Conservation (phyloP, 1,284 basidiomycete genomes). For the Moesziomyces aphidis region DNA sequence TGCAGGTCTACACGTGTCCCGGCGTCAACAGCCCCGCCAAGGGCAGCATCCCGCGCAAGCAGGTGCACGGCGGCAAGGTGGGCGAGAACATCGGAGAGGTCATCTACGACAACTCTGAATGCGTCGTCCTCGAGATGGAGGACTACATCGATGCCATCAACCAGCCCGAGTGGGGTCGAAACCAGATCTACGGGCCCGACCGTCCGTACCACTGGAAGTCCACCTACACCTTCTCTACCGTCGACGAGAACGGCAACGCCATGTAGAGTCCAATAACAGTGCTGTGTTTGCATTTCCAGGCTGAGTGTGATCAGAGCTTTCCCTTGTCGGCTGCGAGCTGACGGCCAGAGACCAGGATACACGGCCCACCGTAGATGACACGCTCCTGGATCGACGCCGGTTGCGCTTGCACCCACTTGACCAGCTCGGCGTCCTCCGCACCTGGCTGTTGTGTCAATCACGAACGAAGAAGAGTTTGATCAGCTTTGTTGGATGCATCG, state of each 20-base stretch:
- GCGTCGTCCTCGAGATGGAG: conserved; percentile 61
- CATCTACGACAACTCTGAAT: conserved; percentile 57
- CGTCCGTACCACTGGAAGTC: conserved; percentile 59
- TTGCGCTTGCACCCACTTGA: conserved; percentile 56
- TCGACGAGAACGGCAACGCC: conserved; percentile 42
- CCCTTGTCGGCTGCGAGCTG: conserved; percentile 58
- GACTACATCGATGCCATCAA: conserved; percentile 63
- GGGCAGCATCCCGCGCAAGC: conserved; percentile 57
- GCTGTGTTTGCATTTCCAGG: too few species aligned
- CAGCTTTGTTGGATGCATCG: too few species aligned
- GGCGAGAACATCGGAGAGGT: conserved; percentile 34
- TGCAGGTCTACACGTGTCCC: conserved; percentile 60
- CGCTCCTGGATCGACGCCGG: conserved; percentile 47
- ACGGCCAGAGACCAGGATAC: conserved; percentile 62
- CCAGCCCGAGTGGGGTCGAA: conserved; percentile 51
- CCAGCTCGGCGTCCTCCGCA: conserved; percentile 55
- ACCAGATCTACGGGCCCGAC: conserved; percentile 54
- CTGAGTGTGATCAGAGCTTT: conserved; percentile 35
- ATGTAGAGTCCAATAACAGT: conserved; percentile 1
- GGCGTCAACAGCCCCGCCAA: conserved; percentile 48
- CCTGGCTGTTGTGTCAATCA: conserved; percentile 36
- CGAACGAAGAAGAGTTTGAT: background rate
- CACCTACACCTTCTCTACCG: conserved; percentile 54
- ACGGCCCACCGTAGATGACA: conserved; percentile 62
- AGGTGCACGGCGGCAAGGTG: conserved; percentile 59